Conservation (phyloP, 2,329 filamentous ascomycete genomes). For the Talaromyces sp. region DNA sequence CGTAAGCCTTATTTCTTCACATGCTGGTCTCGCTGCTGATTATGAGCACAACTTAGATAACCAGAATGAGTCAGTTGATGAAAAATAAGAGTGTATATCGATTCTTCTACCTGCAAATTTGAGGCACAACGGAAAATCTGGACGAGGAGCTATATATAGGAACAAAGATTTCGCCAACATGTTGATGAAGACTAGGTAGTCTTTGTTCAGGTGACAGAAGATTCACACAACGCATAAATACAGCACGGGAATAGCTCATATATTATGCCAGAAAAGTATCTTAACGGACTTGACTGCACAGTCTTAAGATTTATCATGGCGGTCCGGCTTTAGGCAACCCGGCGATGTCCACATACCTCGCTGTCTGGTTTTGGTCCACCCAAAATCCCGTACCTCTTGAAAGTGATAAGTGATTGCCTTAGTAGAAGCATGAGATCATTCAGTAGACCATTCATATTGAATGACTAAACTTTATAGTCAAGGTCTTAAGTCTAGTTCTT, state of each 20-base stretch:
- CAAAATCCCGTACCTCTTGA: too few relatives aligned
- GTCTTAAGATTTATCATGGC: too few relatives aligned
- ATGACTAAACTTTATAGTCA: too few relatives aligned
- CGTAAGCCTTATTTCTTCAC: neutral
- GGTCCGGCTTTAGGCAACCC: too few relatives aligned
- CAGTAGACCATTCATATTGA: too few relatives aligned
- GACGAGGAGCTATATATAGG: neutral
- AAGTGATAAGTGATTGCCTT: too few relatives aligned
- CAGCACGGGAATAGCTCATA: neutral
- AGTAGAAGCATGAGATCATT: too few relatives aligned
- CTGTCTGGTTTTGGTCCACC: too few relatives aligned
- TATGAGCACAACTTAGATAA: neutral
- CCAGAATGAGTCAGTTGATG: neutral
- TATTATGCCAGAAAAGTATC: neutral
- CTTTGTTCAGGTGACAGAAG: neutral
- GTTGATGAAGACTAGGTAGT: neutral
- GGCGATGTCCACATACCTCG: too few relatives aligned
- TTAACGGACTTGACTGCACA: neutral
- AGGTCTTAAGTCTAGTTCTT: too few relatives aligned
- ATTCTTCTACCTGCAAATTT: neutral
- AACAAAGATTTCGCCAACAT: neutral
- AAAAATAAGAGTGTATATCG: neutral
- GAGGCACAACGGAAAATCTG: neutral
- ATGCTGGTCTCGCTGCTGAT: neutral
- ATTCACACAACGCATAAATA: neutral